These are phyloP conservation scores for Fusarium sp. DNA, from an alignment of 2,329 filamentous ascomycete species.

Conservation along the genomic window DNA sequence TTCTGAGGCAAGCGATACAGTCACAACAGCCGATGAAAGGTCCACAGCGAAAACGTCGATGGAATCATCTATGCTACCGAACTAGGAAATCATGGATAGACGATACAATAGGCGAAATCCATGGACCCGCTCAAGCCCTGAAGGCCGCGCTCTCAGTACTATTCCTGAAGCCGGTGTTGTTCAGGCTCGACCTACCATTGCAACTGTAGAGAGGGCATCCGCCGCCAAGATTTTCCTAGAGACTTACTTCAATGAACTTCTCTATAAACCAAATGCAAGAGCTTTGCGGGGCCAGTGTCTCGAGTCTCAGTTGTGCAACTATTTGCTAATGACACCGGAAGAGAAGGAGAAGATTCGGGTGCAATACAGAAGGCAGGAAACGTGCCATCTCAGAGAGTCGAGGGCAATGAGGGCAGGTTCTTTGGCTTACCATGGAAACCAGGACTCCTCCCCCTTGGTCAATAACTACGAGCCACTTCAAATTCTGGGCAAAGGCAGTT, in stretches of 20 bases:
- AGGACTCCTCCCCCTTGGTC: constrained; percentile 20
- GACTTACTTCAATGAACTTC: constrained; percentile 80
- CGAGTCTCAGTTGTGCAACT: constrained; percentile 64
- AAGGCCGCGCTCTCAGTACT: constrained; percentile 48
- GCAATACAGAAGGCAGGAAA: constrained; percentile 75
- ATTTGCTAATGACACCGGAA: constrained; percentile 61
- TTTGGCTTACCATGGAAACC: constrained; percentile 31
- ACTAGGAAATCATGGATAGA: constrained; percentile 38
- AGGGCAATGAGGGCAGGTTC: constrained; percentile 75
- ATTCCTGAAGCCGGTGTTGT: constrained; percentile 48
- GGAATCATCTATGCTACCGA: constrained; percentile 45
- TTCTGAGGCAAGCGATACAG: constrained; percentile 43
- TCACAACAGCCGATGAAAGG: constrained; percentile 38
- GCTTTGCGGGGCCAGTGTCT: constrained; percentile 48
- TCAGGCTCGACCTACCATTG: constrained; percentile 48
- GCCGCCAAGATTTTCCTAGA: constrained; percentile 90
- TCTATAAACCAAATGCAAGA: constrained; percentile 57
- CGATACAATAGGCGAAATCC: constrained; percentile 46
- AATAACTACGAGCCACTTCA: constrained; percentile 79
- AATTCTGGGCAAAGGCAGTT: constrained; percentile 91
- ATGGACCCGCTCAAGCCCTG: constrained; percentile 52
- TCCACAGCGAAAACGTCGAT: constrained; percentile 50
- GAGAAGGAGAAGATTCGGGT: constrained; percentile 65
- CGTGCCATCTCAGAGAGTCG: constrained; percentile 76
- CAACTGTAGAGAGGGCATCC: constrained; percentile 80